Percentiles rank a stretch among this genome's conserved stretches.
Conservation (phyloP, 2,329 filamentous ascomycete genomes). For the Neoarthrinium moseri region DNA sequence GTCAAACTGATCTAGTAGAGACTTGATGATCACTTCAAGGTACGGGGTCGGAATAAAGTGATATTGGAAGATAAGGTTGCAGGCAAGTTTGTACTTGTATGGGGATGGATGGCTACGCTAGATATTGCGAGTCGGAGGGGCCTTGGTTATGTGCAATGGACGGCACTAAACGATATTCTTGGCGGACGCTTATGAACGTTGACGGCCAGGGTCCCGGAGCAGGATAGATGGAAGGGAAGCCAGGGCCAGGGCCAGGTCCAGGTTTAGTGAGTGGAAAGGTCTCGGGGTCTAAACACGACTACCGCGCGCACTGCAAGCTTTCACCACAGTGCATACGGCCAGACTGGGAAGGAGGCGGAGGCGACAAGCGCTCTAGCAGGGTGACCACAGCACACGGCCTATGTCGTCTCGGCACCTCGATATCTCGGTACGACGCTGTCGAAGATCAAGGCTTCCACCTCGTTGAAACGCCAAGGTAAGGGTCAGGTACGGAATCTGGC, state of each 20-base stretch:
- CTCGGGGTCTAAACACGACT: conserved; percentile 27
- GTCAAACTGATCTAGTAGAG: conserved; percentile 5
- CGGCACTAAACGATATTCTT: conserved; percentile 28
- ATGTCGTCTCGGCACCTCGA: conserved; percentile 9
- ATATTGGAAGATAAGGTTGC: conserved; percentile 31
- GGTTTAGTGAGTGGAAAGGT: conserved; percentile 22
- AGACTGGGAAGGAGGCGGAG: conserved; percentile 49
- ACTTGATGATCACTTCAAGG: conserved; percentile 8
- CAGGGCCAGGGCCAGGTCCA: conserved; percentile 24
- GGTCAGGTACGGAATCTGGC: no score
- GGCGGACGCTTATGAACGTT: conserved; percentile 24
- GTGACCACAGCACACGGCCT: conserved; percentile 8
- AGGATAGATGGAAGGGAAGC: conserved; percentile 9
- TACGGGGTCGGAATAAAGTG: conserved; percentile 22
- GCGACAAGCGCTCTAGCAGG: conserved; percentile 34
- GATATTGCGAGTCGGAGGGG: conserved; percentile 30
- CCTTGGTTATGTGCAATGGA: conserved; percentile 27
- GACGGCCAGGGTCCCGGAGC: conserved; percentile 22
- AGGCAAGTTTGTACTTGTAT: conserved; percentile 33
- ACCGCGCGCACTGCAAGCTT: conserved; percentile 28
- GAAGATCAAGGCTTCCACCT: not conserved
- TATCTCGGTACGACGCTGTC: conserved; percentile 8
- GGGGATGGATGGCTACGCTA: conserved; percentile 30
- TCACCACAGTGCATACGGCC: conserved; percentile 43
- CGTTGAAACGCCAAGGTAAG: not conserved